Percentiles rank a stretch among this genome's conserved stretches.
These are phyloP conservation scores for Adenanthera pavonina DNA, from an alignment of 306 rosid species.

Conservation along the genomic window DNA sequence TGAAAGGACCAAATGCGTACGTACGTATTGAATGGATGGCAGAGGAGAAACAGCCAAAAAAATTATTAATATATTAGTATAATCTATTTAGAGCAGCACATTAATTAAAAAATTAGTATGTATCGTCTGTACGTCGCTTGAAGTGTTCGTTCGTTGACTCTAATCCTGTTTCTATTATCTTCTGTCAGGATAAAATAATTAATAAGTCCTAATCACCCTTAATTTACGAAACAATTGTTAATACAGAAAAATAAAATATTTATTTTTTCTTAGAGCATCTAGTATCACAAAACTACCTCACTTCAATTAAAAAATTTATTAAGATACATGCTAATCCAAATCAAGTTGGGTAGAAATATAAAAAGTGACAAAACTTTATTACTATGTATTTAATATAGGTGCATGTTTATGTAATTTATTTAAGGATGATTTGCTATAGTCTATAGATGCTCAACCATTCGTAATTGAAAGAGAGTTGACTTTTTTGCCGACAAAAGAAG, in stretches of 20 bases:
- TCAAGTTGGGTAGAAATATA: too few relatives aligned
- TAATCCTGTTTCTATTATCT: background rate
- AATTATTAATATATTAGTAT: too few relatives aligned
- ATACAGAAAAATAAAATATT: slow-evolving; percentile 16
- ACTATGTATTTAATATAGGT: too few relatives aligned
- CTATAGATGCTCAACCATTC: too few relatives aligned
- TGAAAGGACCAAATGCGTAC: background rate
- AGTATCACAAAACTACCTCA: too few relatives aligned
- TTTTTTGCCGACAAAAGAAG: too few relatives aligned
- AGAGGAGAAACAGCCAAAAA: slow-evolving; percentile 14
- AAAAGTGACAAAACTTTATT: too few relatives aligned
- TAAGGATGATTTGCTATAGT: background rate
- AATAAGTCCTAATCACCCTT: slow-evolving; percentile 2
- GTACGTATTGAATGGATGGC: slow-evolving; percentile 7
- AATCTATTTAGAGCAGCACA: background rate
- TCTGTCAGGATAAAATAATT: background rate
- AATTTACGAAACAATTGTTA: slow-evolving; percentile 20
- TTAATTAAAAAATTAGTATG: background rate
- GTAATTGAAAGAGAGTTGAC: too few relatives aligned
- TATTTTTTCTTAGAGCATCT: background rate
- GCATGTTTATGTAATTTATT: background rate
- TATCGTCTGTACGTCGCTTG: background rate
- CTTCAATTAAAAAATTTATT: too few relatives aligned
- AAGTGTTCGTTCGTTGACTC: slow-evolving; percentile 5
- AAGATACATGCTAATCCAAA: too few relatives aligned